Evolutionary conservation across 208 protist species (phyloP), one percentile per base, ranked within the genome.

Genomic region (Jaenimonas drosophilae): DNA sequence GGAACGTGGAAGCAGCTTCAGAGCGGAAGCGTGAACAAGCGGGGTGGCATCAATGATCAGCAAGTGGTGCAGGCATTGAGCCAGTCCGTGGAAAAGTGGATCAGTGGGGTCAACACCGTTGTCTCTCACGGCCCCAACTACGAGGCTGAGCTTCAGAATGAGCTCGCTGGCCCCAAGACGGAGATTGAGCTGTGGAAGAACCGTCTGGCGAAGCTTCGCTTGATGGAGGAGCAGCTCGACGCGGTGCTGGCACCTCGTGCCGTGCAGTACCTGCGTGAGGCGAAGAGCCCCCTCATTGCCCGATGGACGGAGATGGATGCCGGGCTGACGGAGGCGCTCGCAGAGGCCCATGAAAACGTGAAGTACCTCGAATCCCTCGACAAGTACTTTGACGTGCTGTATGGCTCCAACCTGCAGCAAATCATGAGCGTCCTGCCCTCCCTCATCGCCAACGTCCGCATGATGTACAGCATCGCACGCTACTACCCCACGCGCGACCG

Each of bases 291-390:
- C 5, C 40, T 94, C 14, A 59, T 97, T 20, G 50, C 64, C 52
- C 62, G 68, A n/a, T 98, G 96, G 96, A 49, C 57, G 2, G 77
- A 89, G 34, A 73, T 83, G 46, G 95, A 98, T 57, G 56, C 76
- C 12, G 51, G 43, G 19, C 70, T 99, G 26, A 97, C 91, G 2
- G 96, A 98, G 43, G 88, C 78, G 20, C 55, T 94, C n/a, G 89
- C 96, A 29, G 96, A 98, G 83, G 96, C 97, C 9, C 97, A 98
- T 59, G 97, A 99, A 63, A 99, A 98, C 60, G 87, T 98, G 26
- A 95, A 97, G 69, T 99, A 98, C 68, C 78, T 99, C 46, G 82
- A 84, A 30, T 97, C 88, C 11, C 64, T 99, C 37, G 91, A 97
- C 53, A 95, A 93, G 57, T 96, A 97, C 64, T 89, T 98, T 60